Base-by-base conservation (phyloP, 164 flowering plant species). In the Buxus sempervirens region DNA sequence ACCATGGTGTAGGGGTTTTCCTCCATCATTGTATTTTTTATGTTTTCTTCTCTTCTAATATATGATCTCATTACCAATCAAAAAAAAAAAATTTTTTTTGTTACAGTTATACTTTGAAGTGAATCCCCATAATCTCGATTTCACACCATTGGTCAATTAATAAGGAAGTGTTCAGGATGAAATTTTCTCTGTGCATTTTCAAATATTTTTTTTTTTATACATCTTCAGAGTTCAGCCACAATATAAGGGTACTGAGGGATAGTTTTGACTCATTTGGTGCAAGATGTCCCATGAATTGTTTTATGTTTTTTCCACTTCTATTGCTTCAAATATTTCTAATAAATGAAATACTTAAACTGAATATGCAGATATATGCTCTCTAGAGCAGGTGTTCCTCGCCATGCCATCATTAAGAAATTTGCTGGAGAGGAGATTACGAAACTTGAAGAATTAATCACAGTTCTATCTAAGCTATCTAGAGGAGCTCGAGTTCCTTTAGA, bases 401-500 rank as follows among this genome's bases (percentile, higher is more conserved):
- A 94, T 83, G 91, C 97, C 54, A 94, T 94, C 68, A 91, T 94
- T 60, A 90, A 87, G 77, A 94, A 91, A 76, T 84, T 94, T 81
- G 93, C 91, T 28, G 97, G 94, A 62, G 85, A 86, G 76, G 96
- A 90, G 65, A 90, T 94, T 75, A 76, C 89, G 58, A 63, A 60
- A 51, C 81, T 94, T 66, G 89, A 87, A 67, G 89, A 88, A 7
- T 70, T 94, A 14, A 81, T 94, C 12, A 70, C 77, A 57, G 87
- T 82, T 77, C 69, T 90, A 22, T 81, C 85, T 48, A 85, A 87
- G 82, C 78, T 94, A 42, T 82, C 95, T 64, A 85, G 90, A 73
- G 97, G 97, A 81, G 87, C 86, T 69, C 82, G 97, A 57, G 96
- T 94, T 63, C 98, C 98, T 63, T 73, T 94, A 72, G 98, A 91